A percentile compares a stretch with the other conserved stretches of the same genome.
These are phyloP conservation scores for Fusarium odoratissimum DNA, from an alignment of 2,329 filamentous ascomycete genomes.

Conservation along the genomic window DNA sequence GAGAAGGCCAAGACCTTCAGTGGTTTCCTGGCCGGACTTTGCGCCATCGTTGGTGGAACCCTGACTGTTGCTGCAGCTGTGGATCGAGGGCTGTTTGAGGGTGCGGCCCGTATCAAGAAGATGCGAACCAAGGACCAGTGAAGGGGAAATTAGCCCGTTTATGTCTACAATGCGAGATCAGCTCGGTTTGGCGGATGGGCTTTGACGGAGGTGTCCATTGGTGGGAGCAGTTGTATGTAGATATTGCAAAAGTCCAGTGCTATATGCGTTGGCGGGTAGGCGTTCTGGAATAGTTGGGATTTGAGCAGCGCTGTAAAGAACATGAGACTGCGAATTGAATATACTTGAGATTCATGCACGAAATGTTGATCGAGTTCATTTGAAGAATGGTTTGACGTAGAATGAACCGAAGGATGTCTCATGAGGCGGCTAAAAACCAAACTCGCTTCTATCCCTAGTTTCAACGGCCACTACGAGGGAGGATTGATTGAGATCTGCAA, in stretches of 20 bases:
- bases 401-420: not conserved
- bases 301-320: constrained; percentile 33
- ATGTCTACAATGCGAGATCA: not conserved
- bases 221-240: constrained; percentile 30
- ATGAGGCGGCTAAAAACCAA: constrained; percentile 18
- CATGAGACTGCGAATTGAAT: constrained; percentile 14
- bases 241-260: constrained; percentile 41
- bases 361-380: not conserved
- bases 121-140: constrained; percentile 74
- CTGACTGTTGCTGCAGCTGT: constrained; percentile 94
- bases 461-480: constrained; percentile 28
- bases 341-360: not conserved
- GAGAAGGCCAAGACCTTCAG: constrained; percentile 88
- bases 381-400: constrained; percentile 11
- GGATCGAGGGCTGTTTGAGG: constrained; percentile 92
- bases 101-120: constrained; percentile 86
- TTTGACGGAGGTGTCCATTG: constrained; percentile 6
- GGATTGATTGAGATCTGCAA: constrained; percentile 40
- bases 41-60: constrained; percentile 93
- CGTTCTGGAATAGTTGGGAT: constrained; percentile 44
- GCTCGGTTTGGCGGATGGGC: constrained; percentile 24
- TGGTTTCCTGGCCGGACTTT: constrained; percentile 92
- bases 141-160: constrained; percentile 7
- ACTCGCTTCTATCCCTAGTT: not conserved
- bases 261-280: constrained; percentile 41